phyloP scores from a whole-genome alignment of 2,329 filamentous ascomycete species.

The Cadophora sp. region DNA sequence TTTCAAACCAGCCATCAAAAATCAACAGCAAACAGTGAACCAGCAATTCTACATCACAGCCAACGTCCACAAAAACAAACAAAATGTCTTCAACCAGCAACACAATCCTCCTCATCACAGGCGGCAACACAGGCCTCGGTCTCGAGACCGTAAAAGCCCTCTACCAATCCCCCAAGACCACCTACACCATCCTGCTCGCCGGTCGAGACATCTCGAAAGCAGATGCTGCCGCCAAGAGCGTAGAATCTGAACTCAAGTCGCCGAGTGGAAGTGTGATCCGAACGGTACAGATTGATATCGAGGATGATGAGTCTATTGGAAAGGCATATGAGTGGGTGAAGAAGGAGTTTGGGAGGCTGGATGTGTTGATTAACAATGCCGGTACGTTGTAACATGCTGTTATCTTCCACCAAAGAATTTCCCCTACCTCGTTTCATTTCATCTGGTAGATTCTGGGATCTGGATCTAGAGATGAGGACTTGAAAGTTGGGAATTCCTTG shows the following conservation, averaged over 20 bases:
- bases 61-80: neutral
- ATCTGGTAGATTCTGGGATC: no score
- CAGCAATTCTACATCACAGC: neutral
- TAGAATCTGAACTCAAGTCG: slow-evolving; percentile 44
- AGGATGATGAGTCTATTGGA: slow-evolving; percentile 35
- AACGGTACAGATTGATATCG: slow-evolving; percentile 34
- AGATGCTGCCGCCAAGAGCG: slow-evolving; percentile 44
- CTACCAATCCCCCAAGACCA: slow-evolving; percentile 42
- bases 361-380: slow-evolving; percentile 37
- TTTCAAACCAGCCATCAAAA: no score
- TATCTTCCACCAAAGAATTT: neutral
- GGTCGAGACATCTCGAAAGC: slow-evolving; percentile 47
- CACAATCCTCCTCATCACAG: slow-evolving; percentile 13
- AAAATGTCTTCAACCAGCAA: neutral
- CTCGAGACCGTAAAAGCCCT: slow-evolving; percentile 50
- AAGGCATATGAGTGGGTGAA: slow-evolving; percentile 33
- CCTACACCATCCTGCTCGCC: slow-evolving; percentile 50
- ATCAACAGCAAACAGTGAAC: no score
- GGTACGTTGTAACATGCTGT: slow-evolving; percentile 16
- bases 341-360: slow-evolving; percentile 28
- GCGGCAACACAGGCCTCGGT: slow-evolving; percentile 50
- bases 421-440: neutral
- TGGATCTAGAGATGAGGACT: no score
- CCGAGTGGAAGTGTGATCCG: slow-evolving; percentile 38
- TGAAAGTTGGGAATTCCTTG: no score